A percentile compares a stretch with the other conserved stretches of the same genome.
Evolutionary conservation across 1,139 yeast genomes (phyloP).

Genomic region (Debaryomycetaceae sp.): DNA sequence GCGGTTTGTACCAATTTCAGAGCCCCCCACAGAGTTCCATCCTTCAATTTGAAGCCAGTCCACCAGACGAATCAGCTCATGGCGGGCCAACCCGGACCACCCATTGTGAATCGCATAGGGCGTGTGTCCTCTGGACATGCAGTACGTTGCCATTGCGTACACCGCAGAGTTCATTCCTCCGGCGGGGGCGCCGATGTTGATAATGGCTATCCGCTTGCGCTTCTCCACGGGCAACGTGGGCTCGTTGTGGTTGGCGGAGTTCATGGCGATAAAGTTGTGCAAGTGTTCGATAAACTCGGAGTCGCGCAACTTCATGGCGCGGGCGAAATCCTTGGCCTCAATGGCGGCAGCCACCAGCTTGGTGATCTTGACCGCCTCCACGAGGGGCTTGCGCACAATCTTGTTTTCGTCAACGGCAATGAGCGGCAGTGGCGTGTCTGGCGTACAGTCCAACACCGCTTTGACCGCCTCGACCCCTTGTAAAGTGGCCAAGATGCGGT

Average conservation of each 20-base stretch:
- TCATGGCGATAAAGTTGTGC: constrained; percentile 54
- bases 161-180: constrained; percentile 80
- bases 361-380: constrained; percentile 69
- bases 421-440: constrained; percentile 71
- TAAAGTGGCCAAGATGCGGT: constrained; percentile 67
- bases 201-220: constrained; percentile 62
- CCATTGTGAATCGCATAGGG: constrained; percentile 75
- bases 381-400: constrained; percentile 63
- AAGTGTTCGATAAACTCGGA: constrained; percentile 68
- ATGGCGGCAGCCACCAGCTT: constrained; percentile 68
- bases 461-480: constrained; percentile 85
- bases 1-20: constrained; percentile 80
- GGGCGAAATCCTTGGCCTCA: constrained; percentile 54
- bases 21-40: constrained; percentile 75
- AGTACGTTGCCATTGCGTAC: constrained; percentile 68
- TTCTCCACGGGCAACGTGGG: constrained; percentile 51
- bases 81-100: constrained; percentile 71
- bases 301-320: constrained; percentile 66
- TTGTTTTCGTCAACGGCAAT: constrained; percentile 72
- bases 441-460: constrained; percentile 66
- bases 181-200: constrained; percentile 81
- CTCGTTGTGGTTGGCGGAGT: constrained; percentile 59
- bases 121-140: constrained; percentile 71
- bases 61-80: constrained; percentile 60
- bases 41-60: constrained; percentile 68